A percentile compares a stretch with the other conserved stretches of the same genome.
These are phyloP conservation scores for Dactylonectria macrodidyma DNA, from an alignment of 2,329 filamentous ascomycete genomes.

Conservation along the genomic window DNA sequence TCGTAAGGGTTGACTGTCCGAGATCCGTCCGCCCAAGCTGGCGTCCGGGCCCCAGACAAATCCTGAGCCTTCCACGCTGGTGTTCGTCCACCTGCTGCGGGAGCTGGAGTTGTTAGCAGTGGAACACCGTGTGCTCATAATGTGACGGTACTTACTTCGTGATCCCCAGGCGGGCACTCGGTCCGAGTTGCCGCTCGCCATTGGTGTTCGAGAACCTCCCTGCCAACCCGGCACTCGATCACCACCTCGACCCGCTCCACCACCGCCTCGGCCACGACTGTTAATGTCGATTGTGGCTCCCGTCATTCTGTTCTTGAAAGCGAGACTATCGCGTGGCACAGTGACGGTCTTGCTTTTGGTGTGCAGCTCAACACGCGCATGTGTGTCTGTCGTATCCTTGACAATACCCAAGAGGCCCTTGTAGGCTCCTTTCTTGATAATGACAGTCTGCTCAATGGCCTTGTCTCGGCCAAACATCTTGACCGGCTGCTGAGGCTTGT, in stretches of 20 bases:
- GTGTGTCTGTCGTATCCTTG: conserved; percentile 90
- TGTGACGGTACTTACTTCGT: conserved; percentile 71
- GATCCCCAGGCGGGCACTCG: conserved; percentile 85
- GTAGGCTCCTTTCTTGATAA: conserved; percentile 87
- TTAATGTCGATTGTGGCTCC: conserved; percentile 84
- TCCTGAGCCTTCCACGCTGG: conserved; percentile 73
- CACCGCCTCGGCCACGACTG: conserved; percentile 62
- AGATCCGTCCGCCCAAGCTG: conserved; percentile 79
- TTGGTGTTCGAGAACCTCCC: conserved; percentile 78
- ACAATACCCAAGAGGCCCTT: conserved; percentile 96
- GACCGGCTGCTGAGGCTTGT: conserved; percentile 72
- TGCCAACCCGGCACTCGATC: conserved; percentile 71
- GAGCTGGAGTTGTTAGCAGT: conserved; percentile 61
- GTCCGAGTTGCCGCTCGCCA: conserved; percentile 71
- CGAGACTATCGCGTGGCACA: conserved; percentile 84
- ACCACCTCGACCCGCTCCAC: conserved; percentile 61
- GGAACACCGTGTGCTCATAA: neutral
- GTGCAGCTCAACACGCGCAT: conserved; percentile 92
- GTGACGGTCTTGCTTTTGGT: conserved; percentile 94
- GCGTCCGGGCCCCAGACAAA: conserved; percentile 73
- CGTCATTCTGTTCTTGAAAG: conserved; percentile 87
- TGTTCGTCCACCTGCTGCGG: conserved; percentile 70
- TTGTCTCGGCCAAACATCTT: conserved; percentile 86
- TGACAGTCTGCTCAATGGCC: conserved; percentile 91
- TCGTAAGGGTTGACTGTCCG: conserved; percentile 80